Base-by-base conservation (phyloP, 108 stramenopile genomes). In the Cyclotella kingstonii region DNA sequence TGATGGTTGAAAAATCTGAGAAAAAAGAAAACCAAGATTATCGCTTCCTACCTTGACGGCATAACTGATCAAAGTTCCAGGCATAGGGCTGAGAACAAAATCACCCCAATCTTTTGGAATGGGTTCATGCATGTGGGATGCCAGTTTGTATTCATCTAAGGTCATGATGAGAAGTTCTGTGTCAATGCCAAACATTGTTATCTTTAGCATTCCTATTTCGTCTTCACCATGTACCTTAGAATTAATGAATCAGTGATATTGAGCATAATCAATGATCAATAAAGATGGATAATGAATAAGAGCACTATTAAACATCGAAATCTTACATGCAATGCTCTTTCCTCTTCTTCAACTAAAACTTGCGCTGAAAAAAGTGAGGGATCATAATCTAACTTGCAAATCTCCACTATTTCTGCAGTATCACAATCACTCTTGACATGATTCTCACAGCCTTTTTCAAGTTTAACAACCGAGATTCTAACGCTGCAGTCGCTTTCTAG, bases 11-110 rank as follows among this genome's bases (percentile, higher is more conserved):
- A 51, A 48, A 46, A 7, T 30, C 30, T 11, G 22, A 39, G 17
- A 38, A 39, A 44, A 18, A 49, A 21, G 23, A 35, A 39, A 5
- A 52, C 8, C 48, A 33, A 55, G 12, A 17, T 52, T 30, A 14
- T 33, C 38, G 8, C 5, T 12, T 57, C 63, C 6, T 65, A 65
- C 72, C 66, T 77, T 52, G 5, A 89, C 85, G 34, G 82, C 77
- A 48, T 71, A 83, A 30, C 71, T 79, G 12, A 95, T 82, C 47
- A 96, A 66, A 25, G 87, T 86, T 33, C 98, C 98, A 35, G 98
- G 98, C 98, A 99, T 99, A 30, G 98, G 98, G 51, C 81, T 76
- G 54, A 85, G 68, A 22, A 98, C 87, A 48, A 82, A 73, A 49
- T 78, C 55, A 40, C 83, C 85, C 21, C 85, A 88, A 69, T 93